Evolutionary conservation across 202 grass and related monocot species (phyloP).

Genomic region (Elaeis oleifera): DNA sequence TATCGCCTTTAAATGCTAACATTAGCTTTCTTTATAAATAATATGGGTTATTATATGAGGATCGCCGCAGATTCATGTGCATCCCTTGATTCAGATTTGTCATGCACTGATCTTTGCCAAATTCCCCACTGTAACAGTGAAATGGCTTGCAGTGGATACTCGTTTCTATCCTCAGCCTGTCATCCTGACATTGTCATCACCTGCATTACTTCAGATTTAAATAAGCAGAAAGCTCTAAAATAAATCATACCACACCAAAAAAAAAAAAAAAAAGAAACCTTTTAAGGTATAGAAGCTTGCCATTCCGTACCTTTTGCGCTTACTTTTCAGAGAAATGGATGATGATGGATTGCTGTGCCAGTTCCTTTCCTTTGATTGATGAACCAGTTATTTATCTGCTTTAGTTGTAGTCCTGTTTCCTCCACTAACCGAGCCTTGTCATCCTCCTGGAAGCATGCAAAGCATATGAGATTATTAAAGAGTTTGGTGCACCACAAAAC

Average conservation of each 20-base stretch:
- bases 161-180: too few species aligned
- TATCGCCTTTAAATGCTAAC: too few species aligned
- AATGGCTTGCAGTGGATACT: too few species aligned
- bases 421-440: slow-evolving; percentile 7
- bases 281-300: not conserved
- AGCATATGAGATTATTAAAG: not conserved
- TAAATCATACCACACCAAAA: too few species aligned
- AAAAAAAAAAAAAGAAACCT: not conserved
- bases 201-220: slow-evolving; percentile 3
- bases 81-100: too few species aligned
- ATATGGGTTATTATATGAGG: too few species aligned
- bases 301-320: not conserved
- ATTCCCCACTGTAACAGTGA: too few species aligned
- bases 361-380: slow-evolving; percentile 13
- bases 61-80: too few species aligned
- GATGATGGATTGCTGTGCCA: slow-evolving; percentile 5
- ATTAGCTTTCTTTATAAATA: too few species aligned
- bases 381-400: slow-evolving; percentile 13
- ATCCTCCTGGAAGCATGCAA: slow-evolving; percentile 7
- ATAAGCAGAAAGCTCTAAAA: not conserved
- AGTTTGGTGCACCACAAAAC: not conserved
- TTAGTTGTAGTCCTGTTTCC: slow-evolving; percentile 9
- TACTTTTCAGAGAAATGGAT: slow-evolving; percentile 1
- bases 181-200: slow-evolving; percentile 9
- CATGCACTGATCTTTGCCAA: too few species aligned